Evolutionary conservation across 2,329 filamentous ascomycete genomes (phyloP), one percentile per base, ranked within the genome.

Genomic region (Sporothrix sp.): DNA sequence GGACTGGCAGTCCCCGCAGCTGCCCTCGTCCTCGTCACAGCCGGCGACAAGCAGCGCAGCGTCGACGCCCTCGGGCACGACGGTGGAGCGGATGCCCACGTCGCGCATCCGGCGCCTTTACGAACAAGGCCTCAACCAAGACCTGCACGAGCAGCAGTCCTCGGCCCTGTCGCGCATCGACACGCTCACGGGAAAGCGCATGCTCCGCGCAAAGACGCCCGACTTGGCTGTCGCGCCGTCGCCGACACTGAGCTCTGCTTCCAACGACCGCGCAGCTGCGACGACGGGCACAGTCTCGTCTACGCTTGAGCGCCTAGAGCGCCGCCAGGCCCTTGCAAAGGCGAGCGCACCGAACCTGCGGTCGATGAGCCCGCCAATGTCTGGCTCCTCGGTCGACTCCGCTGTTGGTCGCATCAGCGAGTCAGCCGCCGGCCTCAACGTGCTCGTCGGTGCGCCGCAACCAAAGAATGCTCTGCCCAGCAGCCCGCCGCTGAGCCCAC

Each of bases 121-220:
- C 60, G 90, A 94, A 56, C 86, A 87, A 56, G 84, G 85, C 0
- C 71, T 94, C 14, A 85, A 82, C 45, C 84, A 90, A 59, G 83
- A 93, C 55, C 73, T 87, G 11, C 83, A 90, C 45, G 87, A 90
- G 50, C 84, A 93, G 57, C 88, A 91, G 61, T 76, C 78, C 3
- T 86, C 85, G 2, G 80, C 86, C 0, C 66, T 93, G 56, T 82
- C 80, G n/a, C 78, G 88, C 36, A 76, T 95, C 37, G 90, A 95
- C 59, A 89, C 82, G 0, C 70, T 95, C 46, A 81, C 81, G 23
- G 79, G 82, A 52, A 81, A 84, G 56, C 74, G 79, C 14, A 71
- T 71, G 13, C 60, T 71, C 21, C 64, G 73, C 25, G 66, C 70
- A 18, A 67, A 75, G 27, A 80, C 78, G 1, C 73, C 75, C 0